A percentile compares a stretch with the other conserved stretches of the same genome.
Evolutionary conservation across 1,284 basidiomycete genomes (phyloP).

Genomic region (Malassezia caprae): DNA sequence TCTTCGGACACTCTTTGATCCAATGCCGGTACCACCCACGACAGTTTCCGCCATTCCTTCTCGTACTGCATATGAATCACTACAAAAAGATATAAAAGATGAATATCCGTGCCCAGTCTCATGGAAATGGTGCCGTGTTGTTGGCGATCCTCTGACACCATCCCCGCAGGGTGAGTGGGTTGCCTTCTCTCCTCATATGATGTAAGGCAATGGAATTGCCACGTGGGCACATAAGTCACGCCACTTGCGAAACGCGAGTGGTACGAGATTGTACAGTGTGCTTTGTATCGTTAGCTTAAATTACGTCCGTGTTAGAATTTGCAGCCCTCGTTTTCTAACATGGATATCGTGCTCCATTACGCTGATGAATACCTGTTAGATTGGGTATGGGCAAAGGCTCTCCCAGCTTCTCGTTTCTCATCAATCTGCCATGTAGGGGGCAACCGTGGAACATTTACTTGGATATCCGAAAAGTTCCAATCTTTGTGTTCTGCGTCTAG

Average conservation of each 20-base stretch:
- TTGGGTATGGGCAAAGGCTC: slow-evolving; percentile 20
- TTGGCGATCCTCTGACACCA: not conserved
- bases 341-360: slow-evolving; percentile 30
- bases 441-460: not conserved
- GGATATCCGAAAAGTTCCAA: not conserved
- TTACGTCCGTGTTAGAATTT: not conserved
- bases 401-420: slow-evolving; percentile 15
- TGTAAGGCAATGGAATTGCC: not conserved
- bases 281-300: not conserved
- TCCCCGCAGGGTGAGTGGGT: slow-evolving; percentile 14
- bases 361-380: slow-evolving; percentile 31
- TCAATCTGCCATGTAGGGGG: not conserved
- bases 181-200: slow-evolving; percentile 4
- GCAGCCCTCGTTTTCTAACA: slow-evolving; percentile 4
- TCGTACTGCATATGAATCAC: not conserved
- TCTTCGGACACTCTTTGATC: slow-evolving; percentile 12
- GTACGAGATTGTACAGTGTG: slow-evolving; percentile 1
- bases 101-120: not conserved
- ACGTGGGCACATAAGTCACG: slow-evolving; percentile 14
- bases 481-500: not conserved
- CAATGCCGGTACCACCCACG: not conserved
- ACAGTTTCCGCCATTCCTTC: not conserved
- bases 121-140: slow-evolving; percentile 16
- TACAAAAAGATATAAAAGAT: not conserved
- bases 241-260: slow-evolving; percentile 3